Conservation (phyloP, 2,329 filamentous ascomycete species). For the Fusarium penzigii region DNA sequence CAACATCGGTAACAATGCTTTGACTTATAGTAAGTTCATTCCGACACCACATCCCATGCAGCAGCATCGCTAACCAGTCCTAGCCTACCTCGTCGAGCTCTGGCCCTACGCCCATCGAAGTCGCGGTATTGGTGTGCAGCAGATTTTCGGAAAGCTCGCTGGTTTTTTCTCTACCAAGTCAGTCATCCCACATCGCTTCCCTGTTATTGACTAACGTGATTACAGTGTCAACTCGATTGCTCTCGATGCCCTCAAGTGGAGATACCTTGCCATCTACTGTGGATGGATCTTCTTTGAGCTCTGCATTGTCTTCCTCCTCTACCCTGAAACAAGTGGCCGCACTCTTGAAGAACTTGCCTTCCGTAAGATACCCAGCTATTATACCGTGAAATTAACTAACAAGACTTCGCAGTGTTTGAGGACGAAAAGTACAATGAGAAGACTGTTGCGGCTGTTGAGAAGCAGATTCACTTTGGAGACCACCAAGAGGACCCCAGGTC, state of each 20-base stretch:
- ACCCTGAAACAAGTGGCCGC: constrained; percentile 77
- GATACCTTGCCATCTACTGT: constrained; percentile 46
- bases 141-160: constrained; percentile 50
- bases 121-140: constrained; percentile 59
- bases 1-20: constrained; percentile 23
- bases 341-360: constrained; percentile 68
- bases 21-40: constrained; percentile 22
- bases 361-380: constrained; percentile 30
- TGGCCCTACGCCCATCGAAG: constrained; percentile 59
- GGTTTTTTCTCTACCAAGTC: constrained; percentile 44
- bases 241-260: constrained; percentile 41
- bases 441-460: constrained; percentile 42
- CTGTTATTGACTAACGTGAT: background rate
- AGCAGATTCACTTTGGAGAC: constrained; percentile 34
- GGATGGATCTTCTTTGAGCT: constrained; percentile 45
- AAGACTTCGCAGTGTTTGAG: constrained; percentile 38
- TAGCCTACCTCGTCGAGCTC: constrained; percentile 55
- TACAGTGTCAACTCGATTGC: constrained; percentile 44
- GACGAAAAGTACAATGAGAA: constrained; percentile 39
- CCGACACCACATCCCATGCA: fast-evolving
- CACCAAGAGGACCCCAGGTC: constrained; percentile 7
- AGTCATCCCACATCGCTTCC: background rate
- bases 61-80: background rate
- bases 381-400: constrained; percentile 1
- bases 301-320: constrained; percentile 71